phyloP scores from a whole-genome alignment of 148 eudicot genomes.

The Spergularia marina region DNA sequence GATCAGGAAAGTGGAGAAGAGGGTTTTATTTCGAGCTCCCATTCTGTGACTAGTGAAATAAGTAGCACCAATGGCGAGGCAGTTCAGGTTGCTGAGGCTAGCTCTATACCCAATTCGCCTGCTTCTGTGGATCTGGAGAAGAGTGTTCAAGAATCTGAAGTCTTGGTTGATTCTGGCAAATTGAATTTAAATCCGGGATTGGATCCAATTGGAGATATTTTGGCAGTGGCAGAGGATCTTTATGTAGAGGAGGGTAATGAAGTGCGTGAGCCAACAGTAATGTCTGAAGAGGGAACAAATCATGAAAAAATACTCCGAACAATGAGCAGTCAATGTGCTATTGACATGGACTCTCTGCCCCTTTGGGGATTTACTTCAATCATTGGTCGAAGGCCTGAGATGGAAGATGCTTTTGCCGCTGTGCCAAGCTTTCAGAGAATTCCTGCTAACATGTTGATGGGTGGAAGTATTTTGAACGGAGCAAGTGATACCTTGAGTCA shows the following conservation, averaged over 20 bases:
- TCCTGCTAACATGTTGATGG: constrained; percentile 43
- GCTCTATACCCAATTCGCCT: constrained; percentile 18
- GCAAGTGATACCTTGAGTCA: constrained; percentile 32
- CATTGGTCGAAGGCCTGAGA: constrained; percentile 49
- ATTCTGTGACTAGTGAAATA: constrained; percentile 23
- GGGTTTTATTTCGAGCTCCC: constrained; percentile 23
- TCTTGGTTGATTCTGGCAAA: constrained; percentile 24
- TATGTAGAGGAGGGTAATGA: constrained; percentile 31
- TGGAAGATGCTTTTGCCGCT: constrained; percentile 52
- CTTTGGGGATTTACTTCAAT: constrained; percentile 55
- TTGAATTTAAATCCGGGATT: constrained; percentile 23
- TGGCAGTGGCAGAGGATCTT: constrained; percentile 36
- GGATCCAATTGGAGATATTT: constrained; percentile 30
- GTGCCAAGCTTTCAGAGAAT: constrained; percentile 42
- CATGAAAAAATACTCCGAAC: constrained; percentile 39
- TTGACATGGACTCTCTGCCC: constrained; percentile 35
- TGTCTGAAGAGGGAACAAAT: constrained; percentile 27
- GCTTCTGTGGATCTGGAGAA: constrained; percentile 24
- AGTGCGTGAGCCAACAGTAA: constrained; percentile 27
- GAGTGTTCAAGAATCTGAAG: constrained; percentile 25
- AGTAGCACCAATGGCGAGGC: constrained; percentile 31
- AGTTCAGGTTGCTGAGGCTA: constrained; percentile 22
- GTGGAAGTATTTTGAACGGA: constrained; percentile 30
- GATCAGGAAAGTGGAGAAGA: constrained; percentile 30
- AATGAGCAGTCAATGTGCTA: constrained; percentile 29